Base-by-base conservation (phyloP, 768 basidiomycete species). In the Termitomyces sp. region DNA sequence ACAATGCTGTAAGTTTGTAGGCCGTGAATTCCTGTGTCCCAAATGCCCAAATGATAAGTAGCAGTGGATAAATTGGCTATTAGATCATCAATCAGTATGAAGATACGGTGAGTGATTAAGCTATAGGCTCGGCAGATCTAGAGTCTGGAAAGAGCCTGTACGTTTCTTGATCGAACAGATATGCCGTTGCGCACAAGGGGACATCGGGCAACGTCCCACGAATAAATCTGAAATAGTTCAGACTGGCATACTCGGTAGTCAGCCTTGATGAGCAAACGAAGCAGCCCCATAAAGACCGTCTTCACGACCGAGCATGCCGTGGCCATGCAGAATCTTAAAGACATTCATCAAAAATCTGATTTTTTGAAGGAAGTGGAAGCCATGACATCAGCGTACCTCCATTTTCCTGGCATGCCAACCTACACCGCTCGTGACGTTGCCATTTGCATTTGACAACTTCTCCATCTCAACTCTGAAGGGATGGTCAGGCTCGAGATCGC, bases 341-440 rank as follows among this genome's bases (percentile, higher is more conserved):
- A 12, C 55, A 31, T 34, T n/a, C 46, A 56, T 56, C 36, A 59
- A 54, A 31, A 32, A 53, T 3, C 22, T 36, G 5, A n/a, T n/a
- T n/a, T 22, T 7, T 13, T 20, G 3, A 42, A 42, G 10, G 22
- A 53, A 13, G 26, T 41, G n/a, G 4, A 27, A 16, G 8, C 2
- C 26, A n/a, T 47, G 9, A 13, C 27, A 18, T 50, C 43, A n/a
- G 74, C 87, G 56, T 64, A 92, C 91, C 83, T 97, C 94, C 92
- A 97, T 94, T 75, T 99, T 99, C 57, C 95, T 76, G 22, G 91
- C 86, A 72, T 97, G 94, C 94, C 95, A 98, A 0, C 96, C 96
- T 5, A 96, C 83, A 4, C 88, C 90, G 65, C 88, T 92, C 68
- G 80, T 88, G n/a, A 96, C 92, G 65, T 92, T 91, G 9, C 94